Percentiles rank a stretch among this genome's conserved stretches.
Evolutionary conservation across 108 stramenopile species (phyloP).

Genomic region (Cyclotella cryptica): DNA sequence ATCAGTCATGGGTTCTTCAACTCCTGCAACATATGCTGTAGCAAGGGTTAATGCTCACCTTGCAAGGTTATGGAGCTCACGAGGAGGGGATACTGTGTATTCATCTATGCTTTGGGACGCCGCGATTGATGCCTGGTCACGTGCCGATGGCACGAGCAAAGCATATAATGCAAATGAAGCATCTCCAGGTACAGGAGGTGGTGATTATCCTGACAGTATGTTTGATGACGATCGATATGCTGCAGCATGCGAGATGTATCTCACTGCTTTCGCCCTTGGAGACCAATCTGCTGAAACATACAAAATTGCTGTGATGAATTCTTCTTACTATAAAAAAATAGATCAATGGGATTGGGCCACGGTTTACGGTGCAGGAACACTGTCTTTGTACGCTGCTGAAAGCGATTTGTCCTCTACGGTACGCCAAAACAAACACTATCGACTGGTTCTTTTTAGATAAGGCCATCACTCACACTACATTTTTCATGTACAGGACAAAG

Average conservation of each 20-base stretch:
- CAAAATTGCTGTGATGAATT: slow-evolving; percentile 21
- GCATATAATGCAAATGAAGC: slow-evolving; percentile 33
- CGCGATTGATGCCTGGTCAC: slow-evolving; percentile 32
- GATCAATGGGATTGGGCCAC: slow-evolving; percentile 41
- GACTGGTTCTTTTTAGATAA: neutral
- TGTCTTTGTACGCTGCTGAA: slow-evolving; percentile 34
- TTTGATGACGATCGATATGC: slow-evolving; percentile 31
- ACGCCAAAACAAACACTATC: neutral
- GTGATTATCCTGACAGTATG: slow-evolving; percentile 35
- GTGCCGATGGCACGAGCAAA: slow-evolving; percentile 31
- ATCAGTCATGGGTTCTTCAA: slow-evolving; percentile 39
- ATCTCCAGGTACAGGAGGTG: slow-evolving; percentile 39
- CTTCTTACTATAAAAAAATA: slow-evolving; percentile 18
- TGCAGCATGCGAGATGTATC: slow-evolving; percentile 42
- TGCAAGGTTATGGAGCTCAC: slow-evolving; percentile 27
- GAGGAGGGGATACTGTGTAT: slow-evolving; percentile 17
- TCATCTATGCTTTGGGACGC: slow-evolving; percentile 20
- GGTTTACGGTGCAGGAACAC: slow-evolving; percentile 34
- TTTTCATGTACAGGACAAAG: slow-evolving; percentile 11
- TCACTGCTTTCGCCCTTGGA: slow-evolving; percentile 35
- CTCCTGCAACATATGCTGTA: slow-evolving; percentile 38
- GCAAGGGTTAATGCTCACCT: slow-evolving; percentile 42
- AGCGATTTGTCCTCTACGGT: slow-evolving; percentile 22
- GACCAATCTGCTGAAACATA: slow-evolving; percentile 12
- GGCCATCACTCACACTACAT: neutral